Conservation (phyloP, 495 filamentous ascomycete species). For the Podospora pseudocomata region DNA sequence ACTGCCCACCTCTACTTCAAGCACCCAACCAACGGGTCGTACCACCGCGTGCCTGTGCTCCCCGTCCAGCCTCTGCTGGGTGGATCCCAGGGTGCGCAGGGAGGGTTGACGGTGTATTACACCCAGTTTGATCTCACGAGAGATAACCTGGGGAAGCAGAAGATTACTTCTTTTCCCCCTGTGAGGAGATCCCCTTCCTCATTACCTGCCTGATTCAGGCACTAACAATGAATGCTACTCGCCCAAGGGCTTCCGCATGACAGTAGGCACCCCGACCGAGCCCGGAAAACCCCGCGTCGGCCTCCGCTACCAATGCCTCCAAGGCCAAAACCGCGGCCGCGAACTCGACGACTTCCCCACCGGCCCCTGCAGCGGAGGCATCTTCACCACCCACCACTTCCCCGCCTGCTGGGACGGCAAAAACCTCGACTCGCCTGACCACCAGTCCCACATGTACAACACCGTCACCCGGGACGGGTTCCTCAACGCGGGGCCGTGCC, state of each 20-base stretch:
- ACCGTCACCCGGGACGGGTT: slow-evolving; percentile 37
- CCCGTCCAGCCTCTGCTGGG: slow-evolving; percentile 42
- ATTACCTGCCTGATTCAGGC: no score
- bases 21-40: slow-evolving; percentile 46
- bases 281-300: slow-evolving; percentile 35
- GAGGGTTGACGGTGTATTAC: slow-evolving; percentile 47
- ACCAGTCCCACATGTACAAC: slow-evolving; percentile 51
- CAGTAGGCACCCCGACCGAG: slow-evolving; percentile 44
- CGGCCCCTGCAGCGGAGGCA: slow-evolving; percentile 42
- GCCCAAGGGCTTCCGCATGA: slow-evolving; percentile 46
- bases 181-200: slow-evolving; percentile 7
- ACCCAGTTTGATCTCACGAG: slow-evolving; percentile 40
- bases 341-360: slow-evolving; percentile 45
- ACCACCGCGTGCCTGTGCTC: slow-evolving; percentile 37
- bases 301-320: slow-evolving; percentile 45
- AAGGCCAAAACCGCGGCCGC: slow-evolving; percentile 33
- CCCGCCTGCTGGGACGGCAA: slow-evolving; percentile 56
- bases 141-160: slow-evolving; percentile 31
- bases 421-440: slow-evolving; percentile 54
- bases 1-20: slow-evolving; percentile 48
- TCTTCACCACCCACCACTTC: slow-evolving; percentile 51
- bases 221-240: background rate
- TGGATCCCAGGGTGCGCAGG: slow-evolving; percentile 40
- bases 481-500: slow-evolving; percentile 40
- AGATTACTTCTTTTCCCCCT: slow-evolving; percentile 42